A percentile compares a stretch with the other conserved stretches of the same genome.
Conservation (phyloP, 345 rosid species). For the Eutrema yunnanense region DNA sequence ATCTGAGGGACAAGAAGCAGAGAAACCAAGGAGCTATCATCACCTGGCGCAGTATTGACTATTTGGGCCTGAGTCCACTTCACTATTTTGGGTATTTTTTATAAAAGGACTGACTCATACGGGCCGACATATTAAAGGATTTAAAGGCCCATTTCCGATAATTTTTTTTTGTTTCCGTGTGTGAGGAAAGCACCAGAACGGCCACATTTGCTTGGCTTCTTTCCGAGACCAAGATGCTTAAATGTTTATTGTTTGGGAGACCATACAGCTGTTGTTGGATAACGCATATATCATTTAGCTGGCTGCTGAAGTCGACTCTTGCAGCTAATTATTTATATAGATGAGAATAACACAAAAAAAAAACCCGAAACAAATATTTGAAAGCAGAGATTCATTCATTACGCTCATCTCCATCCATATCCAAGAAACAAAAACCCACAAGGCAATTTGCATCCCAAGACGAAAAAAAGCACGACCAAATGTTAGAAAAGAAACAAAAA, state of each 20-base stretch:
- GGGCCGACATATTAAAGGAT: background rate
- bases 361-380: background rate
- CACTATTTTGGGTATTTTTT: too few relatives aligned
- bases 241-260: too few relatives aligned
- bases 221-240: too few relatives aligned
- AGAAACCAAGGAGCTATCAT: background rate
- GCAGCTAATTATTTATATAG: too few relatives aligned
- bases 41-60: slow-evolving; percentile 15
- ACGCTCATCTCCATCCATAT: slow-evolving; percentile 17
- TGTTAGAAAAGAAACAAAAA: background rate
- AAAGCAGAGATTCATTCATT: slow-evolving; percentile 15
- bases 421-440: slow-evolving; percentile 10
- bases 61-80: background rate
- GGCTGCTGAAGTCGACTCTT: too few relatives aligned
- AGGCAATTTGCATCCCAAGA: slow-evolving; percentile 18
- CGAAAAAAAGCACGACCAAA: background rate
- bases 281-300: too few relatives aligned
- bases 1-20: slow-evolving; percentile 7
- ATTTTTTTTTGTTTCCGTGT: too few relatives aligned
- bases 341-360: background rate
- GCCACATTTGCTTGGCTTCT: too few relatives aligned
- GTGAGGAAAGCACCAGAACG: too few relatives aligned
- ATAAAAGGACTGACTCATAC: too few relatives aligned
- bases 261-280: too few relatives aligned
- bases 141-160: background rate